phyloP scores from a whole-genome alignment of 139 green algal genomes.

The Ostreobium quekettii region DNA sequence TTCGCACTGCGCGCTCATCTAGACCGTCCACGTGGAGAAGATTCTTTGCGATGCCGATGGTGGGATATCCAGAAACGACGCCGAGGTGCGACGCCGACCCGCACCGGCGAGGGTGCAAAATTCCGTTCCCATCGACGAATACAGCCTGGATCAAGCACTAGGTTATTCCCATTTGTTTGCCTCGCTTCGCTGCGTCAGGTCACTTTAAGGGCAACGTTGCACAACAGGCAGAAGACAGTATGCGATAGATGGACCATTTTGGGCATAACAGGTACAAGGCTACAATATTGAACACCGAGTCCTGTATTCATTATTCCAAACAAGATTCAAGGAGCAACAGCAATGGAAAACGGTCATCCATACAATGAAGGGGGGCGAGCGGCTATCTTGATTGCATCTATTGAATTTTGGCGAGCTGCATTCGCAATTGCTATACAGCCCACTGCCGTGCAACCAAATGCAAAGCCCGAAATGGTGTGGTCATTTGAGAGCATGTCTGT shows the following conservation, averaged over 20 bases:
- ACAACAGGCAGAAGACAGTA: no score
- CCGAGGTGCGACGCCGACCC: slow-evolving; percentile 56
- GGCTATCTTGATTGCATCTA: no score
- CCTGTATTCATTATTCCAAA: background rate
- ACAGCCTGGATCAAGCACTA: slow-evolving; percentile 36
- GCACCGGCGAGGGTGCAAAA: slow-evolving; percentile 46
- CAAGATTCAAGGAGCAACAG: background rate
- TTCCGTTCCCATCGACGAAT: slow-evolving; percentile 57
- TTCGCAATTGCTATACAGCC: background rate
- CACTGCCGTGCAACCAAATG: background rate
- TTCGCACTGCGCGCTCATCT: slow-evolving; percentile 7
- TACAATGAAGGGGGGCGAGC: background rate
- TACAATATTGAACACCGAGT: background rate
- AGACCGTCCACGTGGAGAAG: slow-evolving; percentile 27
- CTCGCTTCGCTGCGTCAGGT: background rate
- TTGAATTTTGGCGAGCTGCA: background rate
- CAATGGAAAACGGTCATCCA: background rate
- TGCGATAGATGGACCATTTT: no score
- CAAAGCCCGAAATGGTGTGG: no score
- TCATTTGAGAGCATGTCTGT: no score
- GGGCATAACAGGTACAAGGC: background rate
- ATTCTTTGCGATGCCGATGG: slow-evolving; percentile 46
- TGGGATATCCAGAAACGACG: slow-evolving; percentile 40
- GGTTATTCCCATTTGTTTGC: background rate
- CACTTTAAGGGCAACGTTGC: no score